phyloP scores from a whole-genome alignment of 2,329 filamentous ascomycete genomes.

The Aspergillus quadrilineatus region DNA sequence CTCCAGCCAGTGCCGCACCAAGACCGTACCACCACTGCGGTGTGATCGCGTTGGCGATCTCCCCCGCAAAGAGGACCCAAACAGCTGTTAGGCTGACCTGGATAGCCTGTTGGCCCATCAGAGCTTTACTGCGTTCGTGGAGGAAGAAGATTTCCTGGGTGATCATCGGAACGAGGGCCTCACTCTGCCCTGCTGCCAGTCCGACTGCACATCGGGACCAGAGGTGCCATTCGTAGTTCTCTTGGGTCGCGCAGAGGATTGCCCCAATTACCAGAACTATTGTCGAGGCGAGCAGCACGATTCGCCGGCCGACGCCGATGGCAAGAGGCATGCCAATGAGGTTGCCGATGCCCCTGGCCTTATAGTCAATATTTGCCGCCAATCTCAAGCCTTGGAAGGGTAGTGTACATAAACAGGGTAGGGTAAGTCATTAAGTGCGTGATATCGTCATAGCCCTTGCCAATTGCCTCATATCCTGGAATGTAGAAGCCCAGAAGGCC shows the following conservation, averaged over 20 bases:
- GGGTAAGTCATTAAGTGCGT: conserved; percentile 40
- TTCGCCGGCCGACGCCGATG: conserved; percentile 36
- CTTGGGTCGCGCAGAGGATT: conserved; percentile 28
- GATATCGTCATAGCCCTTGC: conserved; percentile 42
- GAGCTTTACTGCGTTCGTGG: conserved; percentile 42
- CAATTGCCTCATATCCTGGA: conserved; percentile 36
- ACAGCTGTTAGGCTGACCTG: conserved; percentile 42
- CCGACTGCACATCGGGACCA: conserved; percentile 40
- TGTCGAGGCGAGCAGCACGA: conserved; percentile 33
- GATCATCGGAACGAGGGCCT: conserved; percentile 46
- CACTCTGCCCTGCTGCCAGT: conserved; percentile 44
- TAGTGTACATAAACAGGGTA: conserved; percentile 27
- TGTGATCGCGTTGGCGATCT: conserved; percentile 44
- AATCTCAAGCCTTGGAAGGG: no score
- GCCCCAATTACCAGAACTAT: conserved; percentile 30
- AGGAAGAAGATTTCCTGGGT: conserved; percentile 46
- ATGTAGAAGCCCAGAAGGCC: conserved; percentile 46
- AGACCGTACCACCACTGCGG: conserved; percentile 47
- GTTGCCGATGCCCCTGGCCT: conserved; percentile 39
- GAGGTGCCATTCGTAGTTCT: conserved; percentile 40
- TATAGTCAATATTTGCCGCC: background rate
- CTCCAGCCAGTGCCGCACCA: conserved; percentile 36
- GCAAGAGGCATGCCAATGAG: conserved; percentile 37
- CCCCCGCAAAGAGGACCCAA: conserved; percentile 42
- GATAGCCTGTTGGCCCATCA: conserved; percentile 45